Base-by-base conservation (phyloP, 441 rosid species). In the Lepidium campestre region DNA sequence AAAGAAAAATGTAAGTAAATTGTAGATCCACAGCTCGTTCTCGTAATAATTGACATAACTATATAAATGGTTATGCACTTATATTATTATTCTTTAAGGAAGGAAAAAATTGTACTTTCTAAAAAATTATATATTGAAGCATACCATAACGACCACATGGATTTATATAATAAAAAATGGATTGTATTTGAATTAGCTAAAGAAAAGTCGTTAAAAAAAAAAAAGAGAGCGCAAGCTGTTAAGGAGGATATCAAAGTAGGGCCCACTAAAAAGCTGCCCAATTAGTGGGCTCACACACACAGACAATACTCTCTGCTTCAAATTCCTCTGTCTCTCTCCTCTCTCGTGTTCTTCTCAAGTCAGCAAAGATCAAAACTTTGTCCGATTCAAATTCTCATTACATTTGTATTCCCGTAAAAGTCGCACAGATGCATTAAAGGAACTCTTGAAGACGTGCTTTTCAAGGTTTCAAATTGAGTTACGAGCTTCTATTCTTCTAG, bases 231-330 rank as follows among this genome's bases (percentile, higher is more conserved):
- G 73, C 45, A 60, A 68, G 56, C 72, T 46, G 57, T 56, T 22
- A 57, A 35, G 57, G 36, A 12, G 9, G 10, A 58, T 35, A 44
- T 35, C 4, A 22, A 45, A 32, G 42, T 53, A 22, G 68, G 71
- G 25, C 56, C 72, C 60, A 71, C 54, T 0, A 23, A 48, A 39
- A 42, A 42, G 40, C 37, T 17, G 65, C 59, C 39, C 61, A 34
- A 37, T 65, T 35, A 65, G 76, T 72, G 71, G 76, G 62, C 36
- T 58, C 62, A 49, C 67, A 71, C 50, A 58, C 41, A 41, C 25
- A 41, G 20, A 36, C 14, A 68, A 31, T 41, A 23, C 55, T 54
- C 57, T 46, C 62, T 3, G 19, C 39, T 54, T n/a, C 18, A 14
- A 31, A 22, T 23, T 37, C 37, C 7, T 15, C n/a, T 2, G 31